Conservation (phyloP, 2,329 filamentous ascomycete genomes). For the Ramularia endophylla region DNA sequence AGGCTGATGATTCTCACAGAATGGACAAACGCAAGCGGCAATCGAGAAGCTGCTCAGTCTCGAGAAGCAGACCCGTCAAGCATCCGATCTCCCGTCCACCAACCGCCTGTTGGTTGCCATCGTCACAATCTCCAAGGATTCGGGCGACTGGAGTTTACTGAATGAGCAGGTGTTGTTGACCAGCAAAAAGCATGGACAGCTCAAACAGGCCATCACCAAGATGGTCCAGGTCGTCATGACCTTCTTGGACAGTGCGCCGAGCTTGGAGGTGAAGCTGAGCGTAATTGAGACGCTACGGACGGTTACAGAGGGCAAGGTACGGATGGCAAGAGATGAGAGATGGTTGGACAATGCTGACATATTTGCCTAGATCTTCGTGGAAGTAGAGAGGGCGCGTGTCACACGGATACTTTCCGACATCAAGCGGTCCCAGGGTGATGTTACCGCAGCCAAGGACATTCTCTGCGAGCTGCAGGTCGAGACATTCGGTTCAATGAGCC, state of each 20-base stretch:
- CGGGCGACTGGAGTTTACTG: constrained; percentile 86
- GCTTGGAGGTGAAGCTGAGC: constrained; percentile 78
- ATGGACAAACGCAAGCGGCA: constrained; percentile 68
- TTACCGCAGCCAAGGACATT: constrained; percentile 84
- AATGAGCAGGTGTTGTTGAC: constrained; percentile 94
- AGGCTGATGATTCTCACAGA: constrained; percentile 41
- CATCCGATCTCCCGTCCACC: constrained; percentile 92
- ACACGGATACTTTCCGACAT: constrained; percentile 95
- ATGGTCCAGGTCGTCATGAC: constrained; percentile 97
- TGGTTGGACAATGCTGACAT: constrained; percentile 6
- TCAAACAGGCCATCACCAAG: constrained; percentile 97
- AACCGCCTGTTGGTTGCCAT: constrained; percentile 82
- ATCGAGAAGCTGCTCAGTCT: constrained; percentile 88
- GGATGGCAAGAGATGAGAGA: constrained; percentile 13
- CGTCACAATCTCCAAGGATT: constrained; percentile 89
- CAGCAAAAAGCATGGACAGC: constrained; percentile 99
- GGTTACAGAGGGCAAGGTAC: constrained; percentile 90
- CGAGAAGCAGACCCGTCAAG: constrained; percentile 97
- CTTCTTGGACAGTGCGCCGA: constrained; percentile 82
- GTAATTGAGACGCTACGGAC: constrained; percentile 94
- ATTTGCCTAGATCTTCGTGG: constrained; percentile 74
- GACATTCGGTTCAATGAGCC: constrained; percentile 96
- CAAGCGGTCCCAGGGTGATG: constrained; percentile 91
- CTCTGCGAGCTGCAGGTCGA: constrained; percentile 97
- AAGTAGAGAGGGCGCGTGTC: constrained; percentile 93